Percentiles rank a stretch among this genome's conserved stretches.
Conservation (phyloP, 202 grass and related monocot genomes). For the Elaeis oleifera region DNA sequence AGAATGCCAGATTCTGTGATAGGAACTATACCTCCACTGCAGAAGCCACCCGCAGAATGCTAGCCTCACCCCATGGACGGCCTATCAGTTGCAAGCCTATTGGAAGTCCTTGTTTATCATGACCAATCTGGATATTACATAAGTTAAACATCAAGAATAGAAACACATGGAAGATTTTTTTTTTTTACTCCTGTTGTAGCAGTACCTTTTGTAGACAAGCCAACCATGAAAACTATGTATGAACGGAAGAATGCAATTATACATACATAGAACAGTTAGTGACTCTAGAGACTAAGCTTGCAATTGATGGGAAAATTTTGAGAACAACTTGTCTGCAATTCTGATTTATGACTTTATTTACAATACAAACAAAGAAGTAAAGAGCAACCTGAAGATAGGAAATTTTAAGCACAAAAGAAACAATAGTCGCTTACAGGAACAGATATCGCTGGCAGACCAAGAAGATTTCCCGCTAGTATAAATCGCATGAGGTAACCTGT, state of each 20-base stretch:
- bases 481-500: conserved; percentile 80
- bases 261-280: no score
- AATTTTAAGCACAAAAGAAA: background rate
- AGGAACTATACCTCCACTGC: conserved; percentile 58
- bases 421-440: conserved; percentile 62
- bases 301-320: no score
- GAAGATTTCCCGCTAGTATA: conserved; percentile 71
- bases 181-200: no score
- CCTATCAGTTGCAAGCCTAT: conserved; percentile 95
- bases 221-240: no score
- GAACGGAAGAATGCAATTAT: no score
- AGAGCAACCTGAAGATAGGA: background rate
- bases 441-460: conserved; percentile 87
- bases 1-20: background rate
- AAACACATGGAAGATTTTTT: no score
- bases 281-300: no score
- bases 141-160: no score
- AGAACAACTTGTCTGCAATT: no score
- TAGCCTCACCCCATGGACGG: conserved; percentile 90
- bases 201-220: no score
- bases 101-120: conserved; percentile 84
- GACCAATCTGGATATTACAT: conserved; percentile 47
- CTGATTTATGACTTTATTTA: no score
- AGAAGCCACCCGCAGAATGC: conserved; percentile 75
- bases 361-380: no score